Evolutionary conservation across 2,329 filamentous ascomycete species (phyloP), one percentile per base, ranked within the genome.

Genomic region (Curvularia verruculosa): DNA sequence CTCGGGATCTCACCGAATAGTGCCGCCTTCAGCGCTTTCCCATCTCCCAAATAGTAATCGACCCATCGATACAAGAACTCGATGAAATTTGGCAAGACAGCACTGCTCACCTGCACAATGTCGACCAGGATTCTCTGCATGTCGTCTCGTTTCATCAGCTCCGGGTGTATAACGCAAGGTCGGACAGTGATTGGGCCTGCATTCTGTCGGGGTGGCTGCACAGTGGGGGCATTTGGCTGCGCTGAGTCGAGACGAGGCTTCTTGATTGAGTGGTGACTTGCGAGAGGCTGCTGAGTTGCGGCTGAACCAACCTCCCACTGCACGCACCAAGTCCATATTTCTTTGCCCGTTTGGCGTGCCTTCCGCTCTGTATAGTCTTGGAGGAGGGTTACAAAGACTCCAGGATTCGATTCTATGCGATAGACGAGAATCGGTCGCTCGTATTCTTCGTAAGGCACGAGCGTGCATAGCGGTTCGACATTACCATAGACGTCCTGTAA

Each of bases 41-140:
- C 73, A 52, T 72, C 68, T 21, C 71, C 70, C 29, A 70, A 64
- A 39, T 69, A 68, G 43, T 60, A 72, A 58, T 76, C 73, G 47
- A 76, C 58, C 65, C 67, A 71, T 5, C 65, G 61, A 43, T 76
- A 76, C 7, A 76, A 53, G 24, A 73, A 73, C 43, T 76, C 73
- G 36, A 76, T 65, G 26, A 68, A 72, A 52, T 75, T 76, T 1
- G 73, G 73, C 1, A 76, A 66, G 15, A 73, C 49, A 8, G 51
- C 54, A 51, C 59, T 65, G 8, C 63, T 52, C 8, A 63, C 64
- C 37, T 74, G 71, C 5, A 75, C 61, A 23, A 75, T 75, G 24
- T 73, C 68, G 44, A 74, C 64, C 26, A 75, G 50, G 24, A 71
- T 67, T 3, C 71, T 64, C 19, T 73, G 31, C 59, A 74, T 64